Conservation (phyloP, 176 grass and related monocot genomes). For the Eleusine indica region DNA sequence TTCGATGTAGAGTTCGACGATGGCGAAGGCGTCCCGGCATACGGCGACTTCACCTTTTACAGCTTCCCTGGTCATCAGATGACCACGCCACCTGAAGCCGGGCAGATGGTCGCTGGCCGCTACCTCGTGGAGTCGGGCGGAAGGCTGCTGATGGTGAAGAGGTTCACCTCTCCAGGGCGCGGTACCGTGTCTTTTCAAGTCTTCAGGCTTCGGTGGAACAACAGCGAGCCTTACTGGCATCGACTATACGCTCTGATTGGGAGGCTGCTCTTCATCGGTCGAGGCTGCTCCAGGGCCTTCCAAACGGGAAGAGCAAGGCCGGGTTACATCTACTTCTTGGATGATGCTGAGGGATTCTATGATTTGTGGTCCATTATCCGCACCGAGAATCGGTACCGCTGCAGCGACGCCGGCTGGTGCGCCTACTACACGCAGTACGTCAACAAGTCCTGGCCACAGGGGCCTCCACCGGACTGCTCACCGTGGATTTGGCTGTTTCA, state of each 20-base stretch:
- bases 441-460: background rate
- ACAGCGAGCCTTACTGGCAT: background rate
- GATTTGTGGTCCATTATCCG: background rate
- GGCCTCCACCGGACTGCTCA: background rate
- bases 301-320: background rate
- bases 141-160: conserved; percentile 14
- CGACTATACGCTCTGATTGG: background rate
- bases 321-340: conserved; percentile 32
- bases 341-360: background rate
- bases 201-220: background rate
- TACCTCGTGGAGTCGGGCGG: background rate
- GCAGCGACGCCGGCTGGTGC: background rate
- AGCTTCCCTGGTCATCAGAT: background rate
- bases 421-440: background rate
- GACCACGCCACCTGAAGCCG: background rate
- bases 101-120: background rate
- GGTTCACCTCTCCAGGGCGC: background rate
- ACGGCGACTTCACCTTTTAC: background rate
- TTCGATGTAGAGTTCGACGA: background rate
- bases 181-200: conserved; percentile 11
- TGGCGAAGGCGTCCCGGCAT: background rate
- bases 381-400: background rate
- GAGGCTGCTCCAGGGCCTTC: conserved; percentile 33
- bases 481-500: background rate
- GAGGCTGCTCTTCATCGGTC: conserved; percentile 26